Percentiles rank a stretch among this genome's conserved stretches.
Conservation (phyloP, 2,329 filamentous ascomycete genomes). For the Trichoderma sp. region DNA sequence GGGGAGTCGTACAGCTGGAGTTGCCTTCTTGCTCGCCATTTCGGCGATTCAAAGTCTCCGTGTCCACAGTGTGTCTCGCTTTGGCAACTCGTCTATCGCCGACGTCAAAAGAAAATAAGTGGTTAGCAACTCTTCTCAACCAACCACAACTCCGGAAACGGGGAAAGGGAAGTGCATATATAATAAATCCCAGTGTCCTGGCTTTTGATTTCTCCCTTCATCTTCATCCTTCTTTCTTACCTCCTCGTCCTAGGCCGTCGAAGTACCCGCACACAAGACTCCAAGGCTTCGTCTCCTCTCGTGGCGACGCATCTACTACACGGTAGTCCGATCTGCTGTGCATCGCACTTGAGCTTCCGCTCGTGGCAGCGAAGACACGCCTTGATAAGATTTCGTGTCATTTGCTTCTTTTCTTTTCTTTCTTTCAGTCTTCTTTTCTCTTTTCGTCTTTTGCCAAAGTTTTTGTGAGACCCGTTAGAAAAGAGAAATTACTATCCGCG, state of each 20-base stretch:
- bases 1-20: neutral
- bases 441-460: neutral
- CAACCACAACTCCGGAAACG: neutral
- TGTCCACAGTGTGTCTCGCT: neutral
- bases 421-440: neutral
- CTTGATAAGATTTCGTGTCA: neutral
- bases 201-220: neutral
- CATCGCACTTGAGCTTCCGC: neutral
- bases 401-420: neutral
- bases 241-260: neutral
- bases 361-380: neutral
- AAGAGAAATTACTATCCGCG: neutral
- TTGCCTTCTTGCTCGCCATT: neutral
- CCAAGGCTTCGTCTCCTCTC: neutral
- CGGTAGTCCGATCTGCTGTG: neutral
- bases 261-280: neutral
- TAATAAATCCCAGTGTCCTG: neutral
- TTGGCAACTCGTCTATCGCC: neutral
- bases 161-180: neutral
- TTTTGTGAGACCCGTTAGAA: neutral
- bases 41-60: neutral
- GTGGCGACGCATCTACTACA: constrained; percentile 1
- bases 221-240: neutral
- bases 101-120: neutral
- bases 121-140: neutral